Base-by-base conservation (phyloP, 352 stramenopile genomes). In the Globisporangium nagaii region DNA sequence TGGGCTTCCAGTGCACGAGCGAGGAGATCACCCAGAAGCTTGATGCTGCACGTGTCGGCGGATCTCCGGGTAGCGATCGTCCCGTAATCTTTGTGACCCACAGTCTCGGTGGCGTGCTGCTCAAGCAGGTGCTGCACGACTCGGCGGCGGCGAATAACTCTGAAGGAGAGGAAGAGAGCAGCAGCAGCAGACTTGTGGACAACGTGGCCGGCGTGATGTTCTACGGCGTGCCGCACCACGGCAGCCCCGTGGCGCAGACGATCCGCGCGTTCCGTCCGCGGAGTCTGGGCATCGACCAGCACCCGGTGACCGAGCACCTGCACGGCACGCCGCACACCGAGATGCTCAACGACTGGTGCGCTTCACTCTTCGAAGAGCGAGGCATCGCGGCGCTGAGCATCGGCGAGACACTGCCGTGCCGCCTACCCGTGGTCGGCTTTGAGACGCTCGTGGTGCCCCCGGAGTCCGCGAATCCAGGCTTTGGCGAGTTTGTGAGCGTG, bases 81-180 rank as follows among this genome's bases (percentile, higher is more conserved):
- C 84, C 84, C 0, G 79, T 94, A 8, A 70, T 92, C 11, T 94
- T 94, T 63, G 80, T 94, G 36, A 91, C 82, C 5, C 84, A 94
- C 56, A 90, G 77, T 57, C 74, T 94, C n/a, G 84, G 84, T n/a
- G 84, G 84, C 7, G 68, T 92, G 6, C 55, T 94, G 30, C 55
- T 94, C 10, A 94, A 94, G 58, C 79, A 94, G 55, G 72, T 94
- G 47, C 70, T 94, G 22, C 62, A 89, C 25, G 71, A 88, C 39
- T 75, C 75, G 1, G 46, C 65, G 1, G 56, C 49, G 15, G 7
- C 3, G 11, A 31, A 2, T 7, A 2, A 12, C 43, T n/a, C n/a
- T n/a, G n/a, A n/a, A n/a, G n/a, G n/a, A n/a, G n/a, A n/a, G n/a
- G n/a, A n/a, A n/a, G n/a, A n/a, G n/a, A n/a, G n/a, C n/a, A 61